Evolutionary conservation across 2,329 filamentous ascomycete species (phyloP).

Genomic region (Fusarium papillatum): DNA sequence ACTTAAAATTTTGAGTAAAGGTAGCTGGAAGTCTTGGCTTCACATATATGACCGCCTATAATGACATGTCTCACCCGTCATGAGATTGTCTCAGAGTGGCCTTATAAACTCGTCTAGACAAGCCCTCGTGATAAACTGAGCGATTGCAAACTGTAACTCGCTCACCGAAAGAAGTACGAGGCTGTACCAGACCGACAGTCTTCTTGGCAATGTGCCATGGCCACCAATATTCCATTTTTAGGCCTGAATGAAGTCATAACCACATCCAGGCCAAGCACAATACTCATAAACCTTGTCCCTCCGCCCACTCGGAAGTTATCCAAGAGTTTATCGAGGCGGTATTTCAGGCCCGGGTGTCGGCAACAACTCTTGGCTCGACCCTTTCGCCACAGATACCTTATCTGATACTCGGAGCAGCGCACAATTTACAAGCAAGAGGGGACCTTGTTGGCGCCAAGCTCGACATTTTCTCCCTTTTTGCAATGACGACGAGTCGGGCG

Average conservation of each 20-base stretch:
- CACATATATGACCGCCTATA: background rate
- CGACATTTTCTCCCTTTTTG: background rate
- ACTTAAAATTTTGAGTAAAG: background rate
- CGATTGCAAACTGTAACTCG: background rate
- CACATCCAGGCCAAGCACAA: background rate
- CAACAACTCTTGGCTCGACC: background rate
- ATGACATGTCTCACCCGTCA: background rate
- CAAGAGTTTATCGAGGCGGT: background rate
- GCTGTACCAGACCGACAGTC: background rate
- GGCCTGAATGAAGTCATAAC: background rate
- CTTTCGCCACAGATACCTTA: background rate
- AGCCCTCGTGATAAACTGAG: background rate
- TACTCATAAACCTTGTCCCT: background rate
- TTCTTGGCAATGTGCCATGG: background rate
- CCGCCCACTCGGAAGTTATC: background rate
- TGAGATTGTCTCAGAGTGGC: background rate
- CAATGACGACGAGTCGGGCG: conserved; percentile 27
- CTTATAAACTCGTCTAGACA: background rate
- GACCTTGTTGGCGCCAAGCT: background rate
- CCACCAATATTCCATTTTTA: background rate
- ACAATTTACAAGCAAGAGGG: background rate
- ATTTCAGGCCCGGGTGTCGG: background rate
- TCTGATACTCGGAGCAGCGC: background rate
- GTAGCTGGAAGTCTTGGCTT: background rate
- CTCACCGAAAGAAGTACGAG: background rate